Evolutionary conservation across 2,329 filamentous ascomycete genomes (phyloP), one percentile per base, ranked within the genome.

Genomic region (Cordyceps farinosa): DNA sequence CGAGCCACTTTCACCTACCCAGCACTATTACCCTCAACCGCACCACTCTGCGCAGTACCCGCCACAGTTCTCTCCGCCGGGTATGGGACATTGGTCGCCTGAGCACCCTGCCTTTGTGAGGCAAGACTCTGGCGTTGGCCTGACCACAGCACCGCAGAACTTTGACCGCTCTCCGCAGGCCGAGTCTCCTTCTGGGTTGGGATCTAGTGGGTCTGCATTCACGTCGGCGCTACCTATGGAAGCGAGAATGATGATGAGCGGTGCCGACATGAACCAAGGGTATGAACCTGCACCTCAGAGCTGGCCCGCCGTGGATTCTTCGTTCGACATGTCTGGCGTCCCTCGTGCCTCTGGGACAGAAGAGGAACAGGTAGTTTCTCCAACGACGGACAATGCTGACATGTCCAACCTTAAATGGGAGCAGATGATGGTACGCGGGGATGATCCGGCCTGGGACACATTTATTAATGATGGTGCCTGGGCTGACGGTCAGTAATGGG

Each of bases 201-300:
- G 66, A 44, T 62, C 71, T 1, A 66, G 67, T 2, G 65, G 66
- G 1, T 79, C 78, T 0, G 70, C 70, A 1, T 82, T 81, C 58
- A 80, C 79, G 0, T 68, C 77, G 0, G 75, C 80, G 64, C 67
- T 82, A 7, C 74, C 79, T 0, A 66, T 75, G 1, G 79, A 81
- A 55, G 74, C 76, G 2, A 79, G 76, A 66, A 77, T 78, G 67
- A 76, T 78, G 76, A 70, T 81, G 66, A 67, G 63, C 7, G 73
- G 73, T 7, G 59, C 75, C 13, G 72, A 74, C 36, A 70, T 75
- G 66, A 70, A 56, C 34, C 69, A 72, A 6, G 70, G 70, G 1
- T 65, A 67, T 53, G 40, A 57, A n/a, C 59, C 22, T 40, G 38
- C 22, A 66, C 6, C 42, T 32, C 5, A 68, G 10, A 64, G 66